Conservation (phyloP, 2,329 filamentous ascomycete genomes). For the Ophiognomonia clavigignenti-juglandacearum region DNA sequence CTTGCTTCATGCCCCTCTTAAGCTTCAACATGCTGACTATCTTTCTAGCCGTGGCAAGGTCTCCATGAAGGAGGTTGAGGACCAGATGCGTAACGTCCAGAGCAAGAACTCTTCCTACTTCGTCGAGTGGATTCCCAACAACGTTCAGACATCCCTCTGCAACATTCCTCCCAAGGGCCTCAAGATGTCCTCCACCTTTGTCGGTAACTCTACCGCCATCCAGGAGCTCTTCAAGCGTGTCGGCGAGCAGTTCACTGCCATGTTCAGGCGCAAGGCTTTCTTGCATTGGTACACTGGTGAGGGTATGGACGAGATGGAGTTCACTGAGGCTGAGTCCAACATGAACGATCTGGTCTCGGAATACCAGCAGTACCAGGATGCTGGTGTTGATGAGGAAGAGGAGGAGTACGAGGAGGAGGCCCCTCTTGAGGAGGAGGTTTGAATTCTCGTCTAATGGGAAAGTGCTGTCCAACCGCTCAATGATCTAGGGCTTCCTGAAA, state of each 20-base stretch:
- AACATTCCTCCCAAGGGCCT: conserved; percentile 96
- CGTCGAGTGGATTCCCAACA: conserved; percentile 99
- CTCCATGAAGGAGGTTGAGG: conserved; percentile 99
- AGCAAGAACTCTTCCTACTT: conserved; percentile 99
- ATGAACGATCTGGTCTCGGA: conserved; percentile 99
- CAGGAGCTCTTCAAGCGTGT: conserved; percentile 99
- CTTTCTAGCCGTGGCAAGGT: conserved; percentile 82
- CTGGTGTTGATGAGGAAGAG: conserved; percentile 93
- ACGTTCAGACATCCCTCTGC: conserved; percentile 98
- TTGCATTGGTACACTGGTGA: conserved; percentile 99
- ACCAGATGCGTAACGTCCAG: conserved; percentile 99
- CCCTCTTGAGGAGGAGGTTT: conserved; percentile 66
- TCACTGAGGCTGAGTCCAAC: conserved; percentile 99
- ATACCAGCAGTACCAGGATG: conserved; percentile 99
- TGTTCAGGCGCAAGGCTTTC: conserved; percentile 99
- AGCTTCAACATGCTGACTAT: conserved; percentile 20
- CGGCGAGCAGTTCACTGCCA: conserved; percentile 98
- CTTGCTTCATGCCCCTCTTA: background rate
- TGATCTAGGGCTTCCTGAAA: conserved; percentile 10
- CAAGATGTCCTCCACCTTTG: conserved; percentile 98
- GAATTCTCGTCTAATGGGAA: conserved; percentile 21
- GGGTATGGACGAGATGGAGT: conserved; percentile 99
- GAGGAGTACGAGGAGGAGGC: conserved; percentile 91
- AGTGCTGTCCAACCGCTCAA: conserved; percentile 6
- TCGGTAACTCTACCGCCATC: conserved; percentile 98